Evolutionary conservation across 1,139 yeast genomes (phyloP).

Genomic region (Barnettozyma hawaiiensis): DNA sequence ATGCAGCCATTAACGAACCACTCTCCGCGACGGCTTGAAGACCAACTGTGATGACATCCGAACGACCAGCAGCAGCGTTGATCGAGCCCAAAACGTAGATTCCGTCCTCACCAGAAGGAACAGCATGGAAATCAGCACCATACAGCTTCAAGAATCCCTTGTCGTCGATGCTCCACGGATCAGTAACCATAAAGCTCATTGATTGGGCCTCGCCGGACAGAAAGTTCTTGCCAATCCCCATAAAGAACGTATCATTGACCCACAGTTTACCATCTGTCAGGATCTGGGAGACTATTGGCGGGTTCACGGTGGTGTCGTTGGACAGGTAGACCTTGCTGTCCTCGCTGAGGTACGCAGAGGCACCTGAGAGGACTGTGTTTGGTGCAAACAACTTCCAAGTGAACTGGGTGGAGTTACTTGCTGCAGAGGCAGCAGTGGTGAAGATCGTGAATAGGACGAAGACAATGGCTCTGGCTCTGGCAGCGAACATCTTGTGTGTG

Average conservation of each 20-base stretch:
- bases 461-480: not conserved
- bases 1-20: conserved; percentile 6
- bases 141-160: conserved; percentile 9
- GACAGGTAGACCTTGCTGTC: not conserved
- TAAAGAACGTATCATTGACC: conserved; percentile 1
- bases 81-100: conserved; percentile 13
- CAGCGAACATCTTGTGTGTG: not conserved
- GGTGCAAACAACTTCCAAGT: not conserved
- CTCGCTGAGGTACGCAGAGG: not conserved
- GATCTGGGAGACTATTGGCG: not conserved
- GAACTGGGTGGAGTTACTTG: not conserved
- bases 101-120: conserved; percentile 10
- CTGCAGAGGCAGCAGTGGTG: not conserved
- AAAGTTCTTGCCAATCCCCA: conserved; percentile 4
- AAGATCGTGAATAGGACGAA: not conserved
- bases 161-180: conserved; percentile 8
- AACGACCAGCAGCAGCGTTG: conserved; percentile 11
- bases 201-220: not conserved
- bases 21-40: conserved; percentile 8
- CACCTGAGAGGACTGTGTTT: not conserved
- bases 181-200: conserved; percentile 3
- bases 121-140: conserved; percentile 15
- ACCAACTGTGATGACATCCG: conserved; percentile 8
- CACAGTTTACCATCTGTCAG: not conserved
- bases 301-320: not conserved